Percentiles rank a stretch among this genome's conserved stretches.
These are phyloP conservation scores for Auricularia auricula-judae DNA, from an alignment of 768 basidiomycete genomes.

Conservation along the genomic window DNA sequence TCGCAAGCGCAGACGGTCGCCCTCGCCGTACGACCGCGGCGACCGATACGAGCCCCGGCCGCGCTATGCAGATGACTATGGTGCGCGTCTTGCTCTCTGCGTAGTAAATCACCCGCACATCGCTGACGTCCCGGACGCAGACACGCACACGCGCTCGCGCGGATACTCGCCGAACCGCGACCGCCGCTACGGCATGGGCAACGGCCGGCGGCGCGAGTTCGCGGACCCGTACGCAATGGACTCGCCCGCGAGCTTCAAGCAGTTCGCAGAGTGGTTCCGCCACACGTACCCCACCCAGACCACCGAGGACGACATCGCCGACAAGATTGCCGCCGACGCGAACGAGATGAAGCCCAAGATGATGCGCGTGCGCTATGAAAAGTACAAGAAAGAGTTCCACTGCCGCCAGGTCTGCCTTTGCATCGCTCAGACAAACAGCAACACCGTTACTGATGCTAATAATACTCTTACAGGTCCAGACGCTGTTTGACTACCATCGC, in stretches of 20 bases:
- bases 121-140: slow-evolving; percentile 24
- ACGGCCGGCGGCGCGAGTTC: background rate
- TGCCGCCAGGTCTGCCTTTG: slow-evolving; percentile 63
- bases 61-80: slow-evolving; percentile 72
- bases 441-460: background rate
- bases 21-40: slow-evolving; percentile 63
- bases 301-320: slow-evolving; percentile 69
- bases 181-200: background rate
- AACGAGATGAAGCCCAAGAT: slow-evolving; percentile 76
- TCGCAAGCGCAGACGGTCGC: slow-evolving; percentile 70
- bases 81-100: slow-evolving; percentile 29
- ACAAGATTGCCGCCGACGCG: slow-evolving; percentile 66
- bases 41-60: slow-evolving; percentile 77
- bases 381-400: slow-evolving; percentile 86
- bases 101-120: background rate
- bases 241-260: slow-evolving; percentile 70
- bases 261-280: slow-evolving; percentile 84
- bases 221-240: slow-evolving; percentile 69
- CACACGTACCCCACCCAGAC: slow-evolving; percentile 65
- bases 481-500: slow-evolving; percentile 91
- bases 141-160: slow-evolving; percentile 54
- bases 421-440: slow-evolving; percentile 6
- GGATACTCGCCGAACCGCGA: slow-evolving; percentile 51
- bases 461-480: slow-evolving; percentile 59
- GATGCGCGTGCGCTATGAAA: slow-evolving; percentile 83